phyloP scores from a whole-genome alignment of 177 flowering plant species.

The Tripterygium wilfordii region DNA sequence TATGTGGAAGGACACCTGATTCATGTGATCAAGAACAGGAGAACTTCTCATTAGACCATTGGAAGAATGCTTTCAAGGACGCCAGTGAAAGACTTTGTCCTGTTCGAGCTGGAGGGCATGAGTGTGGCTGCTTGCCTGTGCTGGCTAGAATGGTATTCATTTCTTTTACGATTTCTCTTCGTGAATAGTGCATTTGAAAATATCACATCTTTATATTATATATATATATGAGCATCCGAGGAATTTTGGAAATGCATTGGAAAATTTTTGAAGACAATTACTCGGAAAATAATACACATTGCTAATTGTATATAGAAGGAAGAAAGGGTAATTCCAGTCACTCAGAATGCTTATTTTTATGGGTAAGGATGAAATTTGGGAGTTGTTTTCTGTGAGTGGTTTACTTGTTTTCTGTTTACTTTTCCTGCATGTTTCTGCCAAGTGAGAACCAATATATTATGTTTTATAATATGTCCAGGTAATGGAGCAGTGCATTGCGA shows the following conservation, averaged over 20 bases:
- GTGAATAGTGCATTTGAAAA: no score
- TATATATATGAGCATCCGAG: no score
- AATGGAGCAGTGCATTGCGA: slow-evolving; percentile 83
- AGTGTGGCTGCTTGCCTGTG: slow-evolving; percentile 87
- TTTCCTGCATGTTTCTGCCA: not conserved
- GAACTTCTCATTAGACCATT: slow-evolving; percentile 57
- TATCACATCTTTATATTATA: no score
- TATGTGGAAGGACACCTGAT: slow-evolving; percentile 27
- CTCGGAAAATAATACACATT: no score
- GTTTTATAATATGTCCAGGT: slow-evolving; percentile 38
- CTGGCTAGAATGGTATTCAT: slow-evolving; percentile 59
- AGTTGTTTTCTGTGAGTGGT: no score
- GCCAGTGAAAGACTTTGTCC: slow-evolving; percentile 94
- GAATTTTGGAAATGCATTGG: no score
- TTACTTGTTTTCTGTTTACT: not conserved
- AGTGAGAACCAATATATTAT: not conserved
- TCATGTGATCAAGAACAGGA: slow-evolving; percentile 57
- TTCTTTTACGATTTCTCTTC: not conserved
- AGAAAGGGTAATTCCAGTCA: no score
- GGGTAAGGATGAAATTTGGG: no score
- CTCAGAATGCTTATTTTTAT: no score
- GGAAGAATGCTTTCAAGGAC: slow-evolving; percentile 92
- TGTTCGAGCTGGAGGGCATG: slow-evolving; percentile 82
- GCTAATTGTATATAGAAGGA: no score
- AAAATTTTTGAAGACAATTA: no score